Base-by-base conservation (phyloP, 192 early-diverging fungal genomes). In the Coemansia sp. region DNA sequence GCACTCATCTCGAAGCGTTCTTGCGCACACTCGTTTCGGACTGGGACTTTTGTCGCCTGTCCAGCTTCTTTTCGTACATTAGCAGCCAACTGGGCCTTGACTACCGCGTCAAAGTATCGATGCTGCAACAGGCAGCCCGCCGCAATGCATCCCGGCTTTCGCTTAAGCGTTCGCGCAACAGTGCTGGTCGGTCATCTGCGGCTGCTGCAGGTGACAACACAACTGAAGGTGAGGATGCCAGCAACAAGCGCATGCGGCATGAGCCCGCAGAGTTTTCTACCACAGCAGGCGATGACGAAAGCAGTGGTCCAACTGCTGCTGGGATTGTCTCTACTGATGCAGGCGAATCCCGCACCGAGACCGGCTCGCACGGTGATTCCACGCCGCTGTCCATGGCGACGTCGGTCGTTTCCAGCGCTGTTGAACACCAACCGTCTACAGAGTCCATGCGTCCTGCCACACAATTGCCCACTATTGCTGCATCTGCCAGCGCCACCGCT, bases 31-130 rank as follows among this genome's bases (percentile, higher is more conserved):
- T 87, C 25, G 82, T 85, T 5, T 75, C 82, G 7, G 82, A 85
- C 65, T 89, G 85, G 85, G 85, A 86, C 69, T 87, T 89, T 82
- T 84, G 79, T 61, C 79, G 84, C 48, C 58, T 86, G 51, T 80
- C 86, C 23, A 82, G 87, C 73, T 85, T 88, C 29, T 87, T 87
- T 65, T 85, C 86, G 62, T 84, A 84, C 9, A 82, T 88, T 4
- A 79, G 83, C 66, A 61, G 78, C 73, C 57, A 84, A 74, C 53
- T 84, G 59, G 57, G 70, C 37, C 60, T 73, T 52, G 72, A 76
- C 64, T 74, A 82, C 65, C 69, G 70, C 32, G 65, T 78, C 47
- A 80, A 82, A 63, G 75, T 82, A 9, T 60, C 67, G 17, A 75
- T 82, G 72, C 72, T 82, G 23, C 79, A 82, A 65, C 71, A 75